Conservation (phyloP, 2,329 filamentous ascomycete genomes). For the Fusarium tupiense region DNA sequence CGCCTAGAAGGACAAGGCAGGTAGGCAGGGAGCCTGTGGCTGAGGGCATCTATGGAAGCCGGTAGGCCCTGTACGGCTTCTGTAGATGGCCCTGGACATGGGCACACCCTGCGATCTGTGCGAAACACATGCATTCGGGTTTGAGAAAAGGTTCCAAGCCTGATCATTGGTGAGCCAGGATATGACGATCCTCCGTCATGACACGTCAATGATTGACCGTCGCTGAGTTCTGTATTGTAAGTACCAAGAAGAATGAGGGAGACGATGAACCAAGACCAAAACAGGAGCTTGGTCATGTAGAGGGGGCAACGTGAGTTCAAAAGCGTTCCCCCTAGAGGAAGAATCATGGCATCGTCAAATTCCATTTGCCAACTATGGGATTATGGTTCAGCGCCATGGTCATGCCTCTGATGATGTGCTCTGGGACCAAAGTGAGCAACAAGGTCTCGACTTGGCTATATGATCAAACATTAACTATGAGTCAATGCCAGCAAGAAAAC, state of each 20-base stretch:
- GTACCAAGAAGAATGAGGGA: not conserved
- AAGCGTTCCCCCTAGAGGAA: not conserved
- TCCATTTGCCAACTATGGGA: constrained; percentile 14
- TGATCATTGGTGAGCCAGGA: not conserved
- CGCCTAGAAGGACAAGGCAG: not conserved
- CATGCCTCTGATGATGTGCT: constrained; percentile 38
- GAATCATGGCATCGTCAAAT: constrained; percentile 7
- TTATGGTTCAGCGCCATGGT: constrained; percentile 29
- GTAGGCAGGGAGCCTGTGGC: not conserved
- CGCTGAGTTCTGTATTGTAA: not conserved
- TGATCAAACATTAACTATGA: constrained; percentile 6
- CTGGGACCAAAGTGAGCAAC: constrained; percentile 29
- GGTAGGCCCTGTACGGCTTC: not conserved
- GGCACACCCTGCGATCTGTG: not conserved
- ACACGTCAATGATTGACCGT: not conserved
- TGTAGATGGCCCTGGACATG: not conserved
- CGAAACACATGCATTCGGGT: not conserved
- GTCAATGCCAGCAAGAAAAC: not conserved
- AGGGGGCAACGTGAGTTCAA: not conserved
- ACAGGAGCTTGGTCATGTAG: not conserved
- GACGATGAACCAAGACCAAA: not conserved
- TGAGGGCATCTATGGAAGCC: not conserved
- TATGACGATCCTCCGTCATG: not conserved
- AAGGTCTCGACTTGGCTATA: not conserved
- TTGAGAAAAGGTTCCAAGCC: not conserved